Percentiles rank a stretch among this genome's conserved stretches.
Conservation (phyloP, 2,329 filamentous ascomycete species). For the Pseudocercospora eumusae region DNA sequence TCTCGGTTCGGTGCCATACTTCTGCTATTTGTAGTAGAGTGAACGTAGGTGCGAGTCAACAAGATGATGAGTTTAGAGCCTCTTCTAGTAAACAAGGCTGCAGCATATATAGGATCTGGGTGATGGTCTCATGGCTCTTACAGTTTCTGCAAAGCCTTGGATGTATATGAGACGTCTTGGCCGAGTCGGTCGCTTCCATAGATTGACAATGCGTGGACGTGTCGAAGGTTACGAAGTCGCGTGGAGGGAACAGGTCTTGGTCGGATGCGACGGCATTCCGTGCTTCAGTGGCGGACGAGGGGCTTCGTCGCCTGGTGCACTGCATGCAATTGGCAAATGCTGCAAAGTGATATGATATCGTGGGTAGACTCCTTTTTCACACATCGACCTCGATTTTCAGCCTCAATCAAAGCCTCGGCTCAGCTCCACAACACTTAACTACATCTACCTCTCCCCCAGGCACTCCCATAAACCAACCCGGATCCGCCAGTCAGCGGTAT, state of each 20-base stretch:
- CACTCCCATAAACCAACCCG: conserved; percentile 26
- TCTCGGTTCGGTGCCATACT: conserved; percentile 18
- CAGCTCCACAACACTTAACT: conserved; percentile 16
- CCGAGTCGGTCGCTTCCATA: neutral
- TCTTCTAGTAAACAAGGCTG: neutral
- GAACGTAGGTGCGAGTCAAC: neutral
- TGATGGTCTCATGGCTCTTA: neutral
- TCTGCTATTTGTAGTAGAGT: neutral
- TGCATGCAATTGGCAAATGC: neutral
- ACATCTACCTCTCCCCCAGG: conserved; percentile 13
- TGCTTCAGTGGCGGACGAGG: neutral
- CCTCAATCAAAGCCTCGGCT: neutral
- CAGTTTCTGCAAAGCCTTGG: neutral
- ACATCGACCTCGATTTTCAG: too few relatives aligned
- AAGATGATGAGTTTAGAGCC: neutral
- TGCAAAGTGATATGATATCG: neutral
- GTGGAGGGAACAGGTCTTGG: neutral
- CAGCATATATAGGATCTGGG: neutral
- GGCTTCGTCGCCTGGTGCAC: too few relatives aligned
- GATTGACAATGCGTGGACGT: neutral
- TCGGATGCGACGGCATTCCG: neutral
- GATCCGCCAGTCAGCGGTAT: conserved; percentile 8
- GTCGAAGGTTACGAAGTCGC: neutral
- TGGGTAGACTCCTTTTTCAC: too few relatives aligned
- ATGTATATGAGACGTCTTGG: neutral